Conservation (phyloP, 768 basidiomycete genomes). For the Rhodocollybia butyracea region DNA sequence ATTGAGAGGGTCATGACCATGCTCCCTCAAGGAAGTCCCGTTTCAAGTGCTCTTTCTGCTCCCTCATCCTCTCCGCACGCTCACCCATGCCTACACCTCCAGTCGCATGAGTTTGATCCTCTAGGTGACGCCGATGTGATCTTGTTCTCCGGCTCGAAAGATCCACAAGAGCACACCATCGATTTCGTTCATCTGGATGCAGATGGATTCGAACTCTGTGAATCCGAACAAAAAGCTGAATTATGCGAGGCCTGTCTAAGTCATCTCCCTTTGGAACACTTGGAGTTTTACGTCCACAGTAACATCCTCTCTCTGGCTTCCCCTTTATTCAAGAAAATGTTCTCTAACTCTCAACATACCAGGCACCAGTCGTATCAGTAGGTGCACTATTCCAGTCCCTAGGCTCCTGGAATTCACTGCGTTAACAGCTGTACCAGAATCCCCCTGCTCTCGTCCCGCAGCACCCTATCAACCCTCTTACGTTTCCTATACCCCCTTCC, state of each 20-base stretch:
- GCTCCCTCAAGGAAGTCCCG: background rate
- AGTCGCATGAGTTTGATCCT: background rate
- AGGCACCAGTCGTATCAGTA: background rate
- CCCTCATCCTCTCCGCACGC: background rate
- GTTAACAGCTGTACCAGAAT: too few species aligned
- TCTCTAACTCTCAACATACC: slow-evolving; percentile 54
- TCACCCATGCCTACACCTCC: slow-evolving; percentile 22
- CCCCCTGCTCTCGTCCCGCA: slow-evolving; percentile 52
- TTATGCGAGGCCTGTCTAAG: background rate
- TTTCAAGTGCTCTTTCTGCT: background rate
- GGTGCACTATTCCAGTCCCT: slow-evolving; percentile 12
- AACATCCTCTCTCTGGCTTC: slow-evolving; percentile 63
- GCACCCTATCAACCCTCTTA: slow-evolving; percentile 46
- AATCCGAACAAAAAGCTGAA: background rate
- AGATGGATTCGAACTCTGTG: background rate
- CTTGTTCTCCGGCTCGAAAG: slow-evolving; percentile 28
- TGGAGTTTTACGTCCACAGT: slow-evolving; percentile 59
- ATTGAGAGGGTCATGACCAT: too few species aligned
- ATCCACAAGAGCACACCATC: background rate
- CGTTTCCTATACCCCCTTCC: slow-evolving; percentile 61
- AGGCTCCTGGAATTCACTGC: too few species aligned
- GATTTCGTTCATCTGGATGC: background rate
- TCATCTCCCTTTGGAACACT: slow-evolving; percentile 17
- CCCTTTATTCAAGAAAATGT: slow-evolving; percentile 68
- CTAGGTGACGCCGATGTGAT: slow-evolving; percentile 38